Base-by-base conservation (phyloP, 768 basidiomycete genomes). In the Agaricus subrufescens region DNA sequence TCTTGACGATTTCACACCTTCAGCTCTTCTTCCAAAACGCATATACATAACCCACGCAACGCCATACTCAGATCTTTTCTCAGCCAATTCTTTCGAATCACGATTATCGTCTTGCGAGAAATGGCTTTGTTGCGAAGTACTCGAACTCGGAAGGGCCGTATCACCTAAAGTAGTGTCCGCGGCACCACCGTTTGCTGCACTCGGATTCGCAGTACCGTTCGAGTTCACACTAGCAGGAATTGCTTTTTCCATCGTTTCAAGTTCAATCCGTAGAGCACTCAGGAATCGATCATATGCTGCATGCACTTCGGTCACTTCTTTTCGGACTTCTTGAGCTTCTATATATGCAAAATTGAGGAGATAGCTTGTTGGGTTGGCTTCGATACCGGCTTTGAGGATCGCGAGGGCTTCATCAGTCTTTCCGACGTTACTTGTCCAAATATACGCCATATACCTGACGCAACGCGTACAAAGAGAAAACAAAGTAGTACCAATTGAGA, bases 41-140 rank as follows among this genome's bases (percentile, higher is more conserved):
- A 98, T 96, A 67, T 95, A 94, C 79, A 93, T 87, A 66, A 83
- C 94, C 80, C 81, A 89, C 12, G 84, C 92, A 38, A 92, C 75
- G 7, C 86, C 85, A 66, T 83, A 91, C 62, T 91, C 91, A 45
- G 81, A 82, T 62, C 81, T 75, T 59, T 83, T 75, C 38, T 85
- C 84, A 12, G 65, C 65, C 46, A 78, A 62, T 61, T 88, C 87
- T 56, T 85, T 81, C 19, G 70, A 65, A 60, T 82, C 82, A 12
- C 74, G 75, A 59, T 80, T 83, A 30, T 80, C 81, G 25, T 86
- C 84, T 62, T 83, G 82, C 23, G 52, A 39, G 1, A 39, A 42
- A 34, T 56, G 47, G 38, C 47, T 50, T 27, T 56, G 47, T 50
- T 56, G 55, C 48, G 55, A 50, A 30, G 23, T 43, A 19, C 30